Base-by-base conservation (phyloP, 2,329 filamentous ascomycete genomes). In the Tolypocladium album region DNA sequence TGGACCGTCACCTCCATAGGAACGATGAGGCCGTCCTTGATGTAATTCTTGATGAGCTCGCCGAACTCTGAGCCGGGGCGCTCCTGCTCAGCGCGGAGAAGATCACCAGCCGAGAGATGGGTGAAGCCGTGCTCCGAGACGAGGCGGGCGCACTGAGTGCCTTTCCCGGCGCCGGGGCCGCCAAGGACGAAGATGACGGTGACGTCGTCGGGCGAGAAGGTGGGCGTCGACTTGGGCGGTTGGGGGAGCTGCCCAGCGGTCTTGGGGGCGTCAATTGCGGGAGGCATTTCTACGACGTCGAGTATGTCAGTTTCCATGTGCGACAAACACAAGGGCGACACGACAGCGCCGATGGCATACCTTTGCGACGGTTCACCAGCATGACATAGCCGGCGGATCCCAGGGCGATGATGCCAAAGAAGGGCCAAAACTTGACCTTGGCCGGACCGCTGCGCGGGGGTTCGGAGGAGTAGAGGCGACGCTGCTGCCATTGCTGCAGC, bases 1-100 rank as follows among this genome's bases (percentile, higher is more conserved):
- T 92, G 88, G 61, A 99, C 88, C 6, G 94, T 99, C 57, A 97
- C 92, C 75, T 97, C 93, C 90, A 96, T 96, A n/a, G 94, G 94
- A 64, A 99, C 94, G 74, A 99, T 99, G 67, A 86, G 86, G 61
- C 94, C 94, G 72, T 99, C 88, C 71, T 88, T 90, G 81, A 99
- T 99, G 79, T 94, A 92, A 67, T 88, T 83, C 73, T 88, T 88
- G 82, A 99, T 99, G 77, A 97, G 82, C 65, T 92, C 85, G 72
- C 94, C 94, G 73, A 96, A 97, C 75, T 97, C 82, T 65, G 87
- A 91, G 61, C 90, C 92, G 0, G 85, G 82, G 5, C 93, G 89
- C 70, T 93, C 82, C 77, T 97, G 94, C 79, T 99, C 94, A 64
- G 91, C 92, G 62, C 94, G 90, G 64, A 99, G 83, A 55, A 99